Conservation (phyloP, 164 flowering plant genomes). For the Sextonia rubra region DNA sequence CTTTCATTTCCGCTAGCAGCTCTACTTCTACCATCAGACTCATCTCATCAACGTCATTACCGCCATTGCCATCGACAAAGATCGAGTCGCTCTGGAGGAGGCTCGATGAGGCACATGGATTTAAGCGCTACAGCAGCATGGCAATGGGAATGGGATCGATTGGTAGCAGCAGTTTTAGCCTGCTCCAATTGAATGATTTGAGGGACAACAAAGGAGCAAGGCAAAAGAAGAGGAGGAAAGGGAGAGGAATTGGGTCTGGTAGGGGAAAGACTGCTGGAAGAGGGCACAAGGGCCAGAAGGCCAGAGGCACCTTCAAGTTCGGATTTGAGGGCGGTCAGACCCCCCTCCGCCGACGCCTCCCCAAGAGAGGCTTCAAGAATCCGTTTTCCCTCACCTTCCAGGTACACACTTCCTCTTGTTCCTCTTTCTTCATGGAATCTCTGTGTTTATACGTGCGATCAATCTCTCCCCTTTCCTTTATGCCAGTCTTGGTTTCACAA, state of each 20-base stretch:
- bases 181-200: conserved; percentile 76
- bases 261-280: conserved; percentile 91
- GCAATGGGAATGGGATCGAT: not conserved
- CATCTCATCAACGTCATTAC: conserved; percentile 5
- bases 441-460: no score
- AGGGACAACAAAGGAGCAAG: conserved; percentile 66
- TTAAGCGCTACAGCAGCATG: not conserved
- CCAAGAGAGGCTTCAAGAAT: conserved; percentile 87
- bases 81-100: not conserved
- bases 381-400: conserved; percentile 84
- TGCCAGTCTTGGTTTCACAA: no score
- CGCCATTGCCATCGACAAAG: not conserved
- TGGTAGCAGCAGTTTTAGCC: conserved; percentile 19
- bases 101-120: not conserved
- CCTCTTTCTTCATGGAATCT: no score
- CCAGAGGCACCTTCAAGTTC: conserved; percentile 68
- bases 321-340: conserved; percentile 99
- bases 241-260: conserved; percentile 96
- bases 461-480: no score
- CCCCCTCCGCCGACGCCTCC: conserved; percentile 74
- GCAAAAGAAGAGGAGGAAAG: conserved; percentile 85
- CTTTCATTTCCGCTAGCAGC: conserved; percentile 11
- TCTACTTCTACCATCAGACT: conserved; percentile 5
- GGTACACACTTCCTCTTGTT: conserved; percentile 27
- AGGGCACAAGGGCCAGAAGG: conserved; percentile 93